Conservation (phyloP, 202 grass and related monocot species). For the Musa balbisiana region DNA sequence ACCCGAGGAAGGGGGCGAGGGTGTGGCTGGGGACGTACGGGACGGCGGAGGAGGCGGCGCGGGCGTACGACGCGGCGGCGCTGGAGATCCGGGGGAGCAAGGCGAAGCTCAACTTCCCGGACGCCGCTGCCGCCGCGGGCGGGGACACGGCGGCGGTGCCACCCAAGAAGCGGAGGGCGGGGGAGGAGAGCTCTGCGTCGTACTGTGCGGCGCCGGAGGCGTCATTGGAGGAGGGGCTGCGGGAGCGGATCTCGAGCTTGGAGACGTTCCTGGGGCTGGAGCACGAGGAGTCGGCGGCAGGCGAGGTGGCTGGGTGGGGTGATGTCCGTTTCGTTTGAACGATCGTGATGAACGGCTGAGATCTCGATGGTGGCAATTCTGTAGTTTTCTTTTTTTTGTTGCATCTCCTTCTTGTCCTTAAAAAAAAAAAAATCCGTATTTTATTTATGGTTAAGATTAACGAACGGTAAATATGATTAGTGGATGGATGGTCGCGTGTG, state of each 20-base stretch:
- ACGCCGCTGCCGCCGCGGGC: background rate
- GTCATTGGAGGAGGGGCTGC: background rate
- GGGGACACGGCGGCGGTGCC: background rate
- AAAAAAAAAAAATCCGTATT: no score
- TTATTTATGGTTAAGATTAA: no score
- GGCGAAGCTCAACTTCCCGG: constrained; percentile 5
- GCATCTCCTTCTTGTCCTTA: background rate
- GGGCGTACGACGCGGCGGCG: background rate
- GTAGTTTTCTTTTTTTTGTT: background rate
- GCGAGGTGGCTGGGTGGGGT: background rate
- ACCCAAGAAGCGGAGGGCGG: constrained; percentile 19
- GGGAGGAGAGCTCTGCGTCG: constrained; percentile 21
- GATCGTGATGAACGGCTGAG: background rate
- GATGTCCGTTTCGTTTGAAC: background rate
- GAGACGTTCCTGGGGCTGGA: constrained; percentile 46
- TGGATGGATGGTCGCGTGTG: no score
- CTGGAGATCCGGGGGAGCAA: background rate
- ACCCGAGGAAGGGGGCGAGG: background rate
- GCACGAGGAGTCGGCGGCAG: background rate
- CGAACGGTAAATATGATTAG: no score
- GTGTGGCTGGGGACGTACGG: constrained; percentile 6
- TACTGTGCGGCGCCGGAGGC: background rate
- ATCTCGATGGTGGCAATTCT: background rate
- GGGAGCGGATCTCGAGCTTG: constrained; percentile 40
- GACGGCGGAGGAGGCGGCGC: background rate